These are phyloP conservation scores for Zanthoxylum bungeanum DNA, from an alignment of 345 rosid genomes.

Conservation along the genomic window DNA sequence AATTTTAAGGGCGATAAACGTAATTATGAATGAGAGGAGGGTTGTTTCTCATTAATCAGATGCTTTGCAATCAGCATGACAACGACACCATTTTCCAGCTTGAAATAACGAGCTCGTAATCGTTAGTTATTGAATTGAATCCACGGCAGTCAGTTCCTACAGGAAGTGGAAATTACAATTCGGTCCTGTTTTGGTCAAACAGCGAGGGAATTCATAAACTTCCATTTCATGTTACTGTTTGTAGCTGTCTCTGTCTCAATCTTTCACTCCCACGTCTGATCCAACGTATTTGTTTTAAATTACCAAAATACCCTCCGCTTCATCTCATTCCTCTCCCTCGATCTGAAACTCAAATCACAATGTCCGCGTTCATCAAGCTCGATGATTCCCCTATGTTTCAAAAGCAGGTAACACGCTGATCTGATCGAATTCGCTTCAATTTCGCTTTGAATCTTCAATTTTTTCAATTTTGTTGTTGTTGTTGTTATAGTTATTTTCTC, in stretches of 20 bases:
- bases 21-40: no score
- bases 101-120: not conserved
- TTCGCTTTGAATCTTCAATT: not conserved
- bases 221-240: no score
- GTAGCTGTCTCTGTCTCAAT: not conserved
- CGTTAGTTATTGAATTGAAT: not conserved
- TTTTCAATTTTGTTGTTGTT: not conserved
- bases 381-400: conserved; percentile 81
- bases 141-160: not conserved
- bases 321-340: not conserved
- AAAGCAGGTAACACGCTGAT: conserved; percentile 56
- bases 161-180: not conserved
- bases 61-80: no score
- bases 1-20: no score
- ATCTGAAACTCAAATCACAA: conserved; percentile 9
- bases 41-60: no score
- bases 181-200: no score
- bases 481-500: conserved; percentile 40
- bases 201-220: not conserved
- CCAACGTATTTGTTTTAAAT: not conserved
- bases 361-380: conserved; percentile 59
- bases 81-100: no score
- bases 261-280: not conserved
- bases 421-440: not conserved
- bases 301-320: not conserved